Evolutionary conservation across 1,284 basidiomycete genomes (phyloP), one percentile per base, ranked within the genome.

Genomic region (Exsudoporus floridanus): DNA sequence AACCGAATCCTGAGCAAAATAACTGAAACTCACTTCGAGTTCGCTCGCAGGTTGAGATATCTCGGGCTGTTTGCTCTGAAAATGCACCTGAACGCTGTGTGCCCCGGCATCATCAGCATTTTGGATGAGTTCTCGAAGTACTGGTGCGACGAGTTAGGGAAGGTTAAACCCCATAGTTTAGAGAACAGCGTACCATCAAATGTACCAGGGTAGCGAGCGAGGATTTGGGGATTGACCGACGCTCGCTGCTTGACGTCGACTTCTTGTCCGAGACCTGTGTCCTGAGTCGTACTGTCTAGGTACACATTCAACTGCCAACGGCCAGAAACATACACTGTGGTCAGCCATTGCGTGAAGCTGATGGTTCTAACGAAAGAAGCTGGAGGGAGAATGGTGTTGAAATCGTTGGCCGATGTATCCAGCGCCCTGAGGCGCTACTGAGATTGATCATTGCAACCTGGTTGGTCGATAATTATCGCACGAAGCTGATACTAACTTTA

Each of bases 61-160:
- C 68, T 27, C 78, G 74, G 10, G 82, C 10, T 64, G 67, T 61
- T 81, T 71, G 0, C 88, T 88, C 64, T 87, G 83, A 59, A 94
- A 94, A 55, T 80, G 82, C 52, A 95, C 86, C 69, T 93, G 86
- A 3, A 91, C 87, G 34, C 80, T 75, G 46, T 77, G 81, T 6
- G 94, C 89, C 36, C 84, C 85, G 0, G 92, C 94, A 74, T 98
- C 95, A 67, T 98, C 95, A 13, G 94, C 94, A 68, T 98, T 98
- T 74, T 98, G 79, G 5, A 98, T 74, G 14, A 98, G 80, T 70
- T 98, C 95, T 42, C 95, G 83, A 64, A 94, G 93, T 37, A 95
- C 91, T 81, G 31, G 12, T 14, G 13, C 0, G 13, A n/a, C 3
- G 7, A 10, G 27, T 43, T 7, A 53, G 50, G 13, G 10, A 35